Base-by-base conservation (phyloP, 768 basidiomycete genomes). In the Butyriboletus loyo region DNA sequence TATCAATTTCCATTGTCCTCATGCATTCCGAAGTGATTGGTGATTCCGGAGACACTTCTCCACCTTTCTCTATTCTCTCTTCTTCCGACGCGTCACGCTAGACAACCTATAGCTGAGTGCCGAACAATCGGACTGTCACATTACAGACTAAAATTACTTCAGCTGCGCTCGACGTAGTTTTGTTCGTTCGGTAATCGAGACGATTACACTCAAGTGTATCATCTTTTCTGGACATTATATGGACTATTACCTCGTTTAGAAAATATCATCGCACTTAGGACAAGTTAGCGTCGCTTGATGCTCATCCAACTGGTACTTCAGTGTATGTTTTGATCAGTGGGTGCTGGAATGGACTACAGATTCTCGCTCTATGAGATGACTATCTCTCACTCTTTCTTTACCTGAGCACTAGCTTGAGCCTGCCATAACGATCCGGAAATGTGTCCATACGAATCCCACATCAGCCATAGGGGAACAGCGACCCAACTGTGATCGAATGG, bases 381-480 rank as follows among this genome's bases (percentile, higher is more conserved):
- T 11, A 15, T 39, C 7, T 2, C 1, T 56, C 56, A 78, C 19
- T 67, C 59, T 50, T 60, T 70, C 63, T 81, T 82, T 2, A 63
- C 44, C 50, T 71, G 75, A 5, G 59, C 21, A 22, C 39, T 36
- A 15, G 66, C 59, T 52, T 76, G 75, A 14, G 55, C 58, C 28
- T 54, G 51, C 22, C 86, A 82, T 55, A 92, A 73, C 9, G 85
- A 73, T 37, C 72, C 68, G 15, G 86, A 78, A 50, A 93, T 89
- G 54, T 85, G 79, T 4, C 72, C 72, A 55, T 90, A 93, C 0
- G 91, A 90, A 31, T 92, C 85, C 57, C 74, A 73, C 86, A 94
- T 86, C 53, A 93, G 75, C 73, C 79, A 80, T 21, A 91, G 49
- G 2, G 83, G 91, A 56, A 92, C 76, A 42, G 81, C 62, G 27